Evolutionary conservation across 441 rosid genomes (phyloP).

Genomic region (Aquilaria agallochum): DNA sequence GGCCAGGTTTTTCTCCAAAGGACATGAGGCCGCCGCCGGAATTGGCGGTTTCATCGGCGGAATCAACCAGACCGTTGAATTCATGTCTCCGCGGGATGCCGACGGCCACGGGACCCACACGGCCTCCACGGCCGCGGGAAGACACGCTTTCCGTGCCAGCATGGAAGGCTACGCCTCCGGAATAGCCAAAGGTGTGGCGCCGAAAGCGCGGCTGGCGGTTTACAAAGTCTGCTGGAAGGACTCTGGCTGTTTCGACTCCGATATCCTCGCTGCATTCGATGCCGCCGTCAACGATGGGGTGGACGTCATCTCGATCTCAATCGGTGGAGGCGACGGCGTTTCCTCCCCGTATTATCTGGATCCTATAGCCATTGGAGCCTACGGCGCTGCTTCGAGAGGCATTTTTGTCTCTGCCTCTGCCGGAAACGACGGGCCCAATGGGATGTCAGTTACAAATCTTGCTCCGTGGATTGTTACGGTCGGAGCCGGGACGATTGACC

Average conservation of each 20-base stretch:
- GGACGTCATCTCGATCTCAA: slow-evolving; percentile 64
- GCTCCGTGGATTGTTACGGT: slow-evolving; percentile 67
- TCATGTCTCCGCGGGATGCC: slow-evolving; percentile 72
- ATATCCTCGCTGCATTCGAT: slow-evolving; percentile 65
- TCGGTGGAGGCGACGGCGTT: slow-evolving; percentile 69
- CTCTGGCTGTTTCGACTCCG: slow-evolving; percentile 71
- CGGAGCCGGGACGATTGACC: slow-evolving; percentile 23
- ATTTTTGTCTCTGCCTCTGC: slow-evolving; percentile 55
- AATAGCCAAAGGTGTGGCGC: slow-evolving; percentile 77
- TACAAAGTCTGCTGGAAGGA: slow-evolving; percentile 81
- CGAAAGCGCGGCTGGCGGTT: slow-evolving; percentile 63
- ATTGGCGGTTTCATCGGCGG: slow-evolving; percentile 38
- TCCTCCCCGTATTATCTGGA: slow-evolving; percentile 65
- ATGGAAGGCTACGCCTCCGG: slow-evolving; percentile 73
- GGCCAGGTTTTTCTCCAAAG: slow-evolving; percentile 63
- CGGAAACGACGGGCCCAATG: slow-evolving; percentile 64
- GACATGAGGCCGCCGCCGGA: slow-evolving; percentile 48
- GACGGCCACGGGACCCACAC: slow-evolving; percentile 92
- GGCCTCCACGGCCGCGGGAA: slow-evolving; percentile 80
- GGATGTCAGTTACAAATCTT: slow-evolving; percentile 63
- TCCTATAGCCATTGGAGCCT: slow-evolving; percentile 64
- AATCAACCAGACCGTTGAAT: slow-evolving; percentile 66
- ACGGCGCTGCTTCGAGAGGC: slow-evolving; percentile 55
- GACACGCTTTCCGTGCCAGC: slow-evolving; percentile 55
- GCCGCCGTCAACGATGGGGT: slow-evolving; percentile 63